Conservation (phyloP, 768 basidiomycete genomes). For the Tylopilus rubrobrunneus region DNA sequence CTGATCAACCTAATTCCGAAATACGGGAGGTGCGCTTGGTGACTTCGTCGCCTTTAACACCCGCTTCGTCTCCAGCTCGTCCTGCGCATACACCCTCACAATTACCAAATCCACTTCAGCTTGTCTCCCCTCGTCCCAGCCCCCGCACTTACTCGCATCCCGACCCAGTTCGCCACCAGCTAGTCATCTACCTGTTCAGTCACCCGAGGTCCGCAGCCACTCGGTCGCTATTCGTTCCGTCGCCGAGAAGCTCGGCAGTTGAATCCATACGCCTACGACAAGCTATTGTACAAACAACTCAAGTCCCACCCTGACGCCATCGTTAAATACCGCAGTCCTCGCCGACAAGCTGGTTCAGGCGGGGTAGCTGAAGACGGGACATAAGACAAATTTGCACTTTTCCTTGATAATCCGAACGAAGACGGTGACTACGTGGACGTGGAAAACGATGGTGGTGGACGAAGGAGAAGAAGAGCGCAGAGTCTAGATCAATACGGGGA, state of each 20-base stretch:
- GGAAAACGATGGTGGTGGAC: conserved; percentile 8
- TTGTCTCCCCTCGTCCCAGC: conserved; percentile 6
- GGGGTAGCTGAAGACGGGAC: conserved; percentile 29
- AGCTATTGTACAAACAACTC: conserved; percentile 49
- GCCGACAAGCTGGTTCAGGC: conserved; percentile 22
- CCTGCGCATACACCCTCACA: conserved; percentile 2
- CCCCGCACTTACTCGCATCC: not conserved
- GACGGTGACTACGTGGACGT: conserved; percentile 26
- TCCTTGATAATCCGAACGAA: conserved; percentile 18
- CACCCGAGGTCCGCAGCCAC: conserved; percentile 10
- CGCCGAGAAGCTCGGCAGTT: conserved; percentile 51
- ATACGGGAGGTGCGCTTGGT: not conserved
- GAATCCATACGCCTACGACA: conserved; percentile 60
- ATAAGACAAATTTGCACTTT: conserved; percentile 28
- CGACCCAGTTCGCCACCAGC: not conserved
- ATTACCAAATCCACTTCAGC: conserved; percentile 24
- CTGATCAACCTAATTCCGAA: not conserved
- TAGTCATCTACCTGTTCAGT: not conserved
- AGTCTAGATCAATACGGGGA: conserved; percentile 1
- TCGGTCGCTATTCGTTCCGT: conserved; percentile 52
- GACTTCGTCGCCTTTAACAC: conserved; percentile 22
- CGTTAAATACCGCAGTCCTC: conserved; percentile 44
- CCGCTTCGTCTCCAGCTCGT: conserved; percentile 13
- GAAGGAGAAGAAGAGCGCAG: conserved; percentile 6
- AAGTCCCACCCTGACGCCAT: conserved; percentile 63